Evolutionary conservation across 2,329 filamentous ascomycete genomes (phyloP).

Genomic region (Verruconis gallopava): DNA sequence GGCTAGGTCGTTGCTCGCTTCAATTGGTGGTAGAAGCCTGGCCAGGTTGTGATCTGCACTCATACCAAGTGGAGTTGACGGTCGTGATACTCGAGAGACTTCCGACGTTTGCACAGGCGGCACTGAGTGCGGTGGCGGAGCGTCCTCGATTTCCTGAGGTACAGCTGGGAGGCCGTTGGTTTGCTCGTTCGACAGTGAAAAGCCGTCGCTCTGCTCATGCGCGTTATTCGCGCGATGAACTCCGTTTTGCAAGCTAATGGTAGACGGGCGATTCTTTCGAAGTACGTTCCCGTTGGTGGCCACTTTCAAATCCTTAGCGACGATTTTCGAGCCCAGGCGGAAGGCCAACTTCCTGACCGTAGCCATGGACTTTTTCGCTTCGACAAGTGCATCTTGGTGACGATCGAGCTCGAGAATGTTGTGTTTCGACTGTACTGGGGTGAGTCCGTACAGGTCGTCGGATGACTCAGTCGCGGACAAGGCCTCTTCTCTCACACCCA

Average conservation of each 20-base stretch:
- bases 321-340: conserved; percentile 6
- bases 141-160: too few relatives aligned
- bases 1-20: not conserved
- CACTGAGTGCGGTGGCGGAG: too few relatives aligned
- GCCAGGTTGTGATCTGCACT: conserved; percentile 2
- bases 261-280: not conserved
- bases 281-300: conserved; percentile 3
- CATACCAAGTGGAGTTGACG: too few relatives aligned
- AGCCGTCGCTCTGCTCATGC: too few relatives aligned
- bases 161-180: too few relatives aligned
- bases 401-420: not conserved
- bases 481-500: not conserved
- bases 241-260: too few relatives aligned
- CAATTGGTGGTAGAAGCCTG: not conserved
- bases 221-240: too few relatives aligned
- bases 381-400: not conserved
- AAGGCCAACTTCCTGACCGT: conserved; percentile 7
- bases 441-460: not conserved
- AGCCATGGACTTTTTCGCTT: conserved; percentile 2
- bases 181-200: too few relatives aligned
- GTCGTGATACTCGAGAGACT: too few relatives aligned
- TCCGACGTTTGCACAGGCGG: too few relatives aligned
- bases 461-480: not conserved
- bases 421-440: not conserved
- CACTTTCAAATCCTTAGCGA: conserved; percentile 6